These are phyloP conservation scores for Fusarium sp. DNA, from an alignment of 2,329 filamentous ascomycete genomes.

Conservation along the genomic window DNA sequence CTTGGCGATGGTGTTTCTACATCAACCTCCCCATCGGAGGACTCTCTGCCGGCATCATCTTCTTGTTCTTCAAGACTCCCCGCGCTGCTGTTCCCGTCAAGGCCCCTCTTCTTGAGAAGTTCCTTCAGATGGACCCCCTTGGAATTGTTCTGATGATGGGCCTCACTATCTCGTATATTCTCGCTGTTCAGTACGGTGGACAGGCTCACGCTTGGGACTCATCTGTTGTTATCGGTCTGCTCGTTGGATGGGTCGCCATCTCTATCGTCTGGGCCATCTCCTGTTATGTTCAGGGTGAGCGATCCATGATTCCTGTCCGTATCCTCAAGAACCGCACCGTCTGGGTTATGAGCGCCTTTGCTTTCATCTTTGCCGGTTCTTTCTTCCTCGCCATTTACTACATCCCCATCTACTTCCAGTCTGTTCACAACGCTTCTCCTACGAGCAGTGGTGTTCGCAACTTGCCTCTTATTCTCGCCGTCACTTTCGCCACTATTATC, in stretches of 20 bases:
- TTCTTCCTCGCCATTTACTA: slow-evolving; percentile 59
- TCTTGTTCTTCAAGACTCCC: slow-evolving; percentile 55
- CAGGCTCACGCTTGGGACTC: slow-evolving; percentile 54
- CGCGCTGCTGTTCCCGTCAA: slow-evolving; percentile 49
- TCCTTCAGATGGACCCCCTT: slow-evolving; percentile 58
- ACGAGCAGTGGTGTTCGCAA: slow-evolving; percentile 55
- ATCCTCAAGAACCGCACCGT: slow-evolving; percentile 53
- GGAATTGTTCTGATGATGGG: slow-evolving; percentile 57
- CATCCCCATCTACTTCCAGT: slow-evolving; percentile 58
- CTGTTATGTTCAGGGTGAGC: slow-evolving; percentile 56
- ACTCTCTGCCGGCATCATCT: slow-evolving; percentile 47
- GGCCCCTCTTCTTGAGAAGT: slow-evolving; percentile 53
- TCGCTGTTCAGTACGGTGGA: slow-evolving; percentile 60
- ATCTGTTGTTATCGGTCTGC: slow-evolving; percentile 52
- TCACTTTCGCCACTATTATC: slow-evolving; percentile 53
- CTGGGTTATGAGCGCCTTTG: slow-evolving; percentile 48
- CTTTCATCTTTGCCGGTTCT: slow-evolving; percentile 54
- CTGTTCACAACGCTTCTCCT: slow-evolving; percentile 52
- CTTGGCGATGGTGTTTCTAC: slow-evolving; percentile 54
- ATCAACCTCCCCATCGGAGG: slow-evolving; percentile 52
- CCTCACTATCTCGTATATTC: slow-evolving; percentile 53
- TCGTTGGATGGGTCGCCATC: slow-evolving; percentile 52
- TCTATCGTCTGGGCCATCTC: slow-evolving; percentile 47
- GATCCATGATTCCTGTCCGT: slow-evolving; percentile 53
- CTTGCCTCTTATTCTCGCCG: slow-evolving; percentile 56